Evolutionary conservation across 148 eudicot species (phyloP).

Genomic region (Vaccinium myrtillus): DNA sequence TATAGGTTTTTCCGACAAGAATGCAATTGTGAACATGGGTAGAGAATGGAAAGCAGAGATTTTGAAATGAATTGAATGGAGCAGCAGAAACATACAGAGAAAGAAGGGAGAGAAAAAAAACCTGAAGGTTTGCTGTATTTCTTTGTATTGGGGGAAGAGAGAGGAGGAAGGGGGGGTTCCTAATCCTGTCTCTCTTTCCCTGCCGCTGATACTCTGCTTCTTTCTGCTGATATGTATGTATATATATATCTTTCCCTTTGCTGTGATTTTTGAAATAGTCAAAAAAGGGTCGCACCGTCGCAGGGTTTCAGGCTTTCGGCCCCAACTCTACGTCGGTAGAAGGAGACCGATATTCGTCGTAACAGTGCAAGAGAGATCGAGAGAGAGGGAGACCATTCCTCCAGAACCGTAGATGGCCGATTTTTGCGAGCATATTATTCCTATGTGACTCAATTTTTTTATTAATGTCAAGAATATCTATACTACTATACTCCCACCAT

Average conservation of each 20-base stretch:
- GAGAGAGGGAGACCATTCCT: background rate
- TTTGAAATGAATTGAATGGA: background rate
- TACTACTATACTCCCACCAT: too few relatives aligned
- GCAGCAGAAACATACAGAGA: background rate
- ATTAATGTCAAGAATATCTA: too few relatives aligned
- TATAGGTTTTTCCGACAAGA: background rate
- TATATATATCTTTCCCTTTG: background rate
- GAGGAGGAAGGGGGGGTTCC: background rate
- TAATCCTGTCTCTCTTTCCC: background rate
- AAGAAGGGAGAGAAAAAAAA: background rate
- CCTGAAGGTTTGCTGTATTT: background rate
- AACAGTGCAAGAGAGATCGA: background rate
- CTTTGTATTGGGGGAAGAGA: background rate
- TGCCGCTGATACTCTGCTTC: too few relatives aligned
- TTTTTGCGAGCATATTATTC: too few relatives aligned
- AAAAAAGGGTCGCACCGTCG: background rate
- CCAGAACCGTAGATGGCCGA: too few relatives aligned
- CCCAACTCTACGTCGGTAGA: background rate
- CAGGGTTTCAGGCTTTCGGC: background rate
- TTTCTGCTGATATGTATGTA: background rate
- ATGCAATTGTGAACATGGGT: background rate
- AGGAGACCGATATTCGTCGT: background rate
- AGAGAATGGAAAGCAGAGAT: background rate
- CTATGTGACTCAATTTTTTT: too few relatives aligned
- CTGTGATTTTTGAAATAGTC: background rate